Base-by-base conservation (phyloP, 257 asterid species). In the Petunia secreta region DNA sequence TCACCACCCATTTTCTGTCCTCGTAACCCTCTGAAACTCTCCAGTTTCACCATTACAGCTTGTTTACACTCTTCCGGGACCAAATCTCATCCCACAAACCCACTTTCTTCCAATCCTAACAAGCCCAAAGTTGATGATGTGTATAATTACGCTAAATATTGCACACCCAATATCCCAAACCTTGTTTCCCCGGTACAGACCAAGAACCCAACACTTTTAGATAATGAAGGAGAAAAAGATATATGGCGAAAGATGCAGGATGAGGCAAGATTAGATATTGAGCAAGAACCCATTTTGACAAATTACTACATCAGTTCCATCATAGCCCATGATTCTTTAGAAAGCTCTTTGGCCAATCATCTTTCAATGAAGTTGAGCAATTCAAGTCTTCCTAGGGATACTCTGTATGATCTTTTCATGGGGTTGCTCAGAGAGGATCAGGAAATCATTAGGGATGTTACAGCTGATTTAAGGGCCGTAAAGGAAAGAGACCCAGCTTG, bases 401-500 rank as follows among this genome's bases (percentile, higher is more conserved):
- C 89, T 0, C 91, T 94, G 0, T 85, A 65, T 46, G 96, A 91
- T 62, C 90, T 92, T 48, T 91, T 94, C 77, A 4, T 86, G 36
- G 83, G 82, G 16, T 85, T 94, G 73, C 76, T 92, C 8, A 44
- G 59, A 3, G 91, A 94, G 38, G 89, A 92, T 82, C 59, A 80
- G 4, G 94, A 91, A 11, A 91, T 94, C 67, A 79, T 92, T 4
- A 4, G 41, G 1, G 88, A 94, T 8, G 92, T 90, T 0, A 55
- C 40, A 34, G 91, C 85, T 64, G 98, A 94, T 83, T 59, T 94
- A 75, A 83, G 83, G 80, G 98, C 97, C 1, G 95, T 90, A 6
- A 94, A 90, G 82, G 95, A 90, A 82, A 87, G 98, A 80, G 98
- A 94, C 81, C 98, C 98, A 6, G 98, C 98, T 43, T 94, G 98